phyloP scores from a whole-genome alignment of 2,329 filamentous ascomycete species.

The Ophiocordyceps camponoti-saundersi region DNA sequence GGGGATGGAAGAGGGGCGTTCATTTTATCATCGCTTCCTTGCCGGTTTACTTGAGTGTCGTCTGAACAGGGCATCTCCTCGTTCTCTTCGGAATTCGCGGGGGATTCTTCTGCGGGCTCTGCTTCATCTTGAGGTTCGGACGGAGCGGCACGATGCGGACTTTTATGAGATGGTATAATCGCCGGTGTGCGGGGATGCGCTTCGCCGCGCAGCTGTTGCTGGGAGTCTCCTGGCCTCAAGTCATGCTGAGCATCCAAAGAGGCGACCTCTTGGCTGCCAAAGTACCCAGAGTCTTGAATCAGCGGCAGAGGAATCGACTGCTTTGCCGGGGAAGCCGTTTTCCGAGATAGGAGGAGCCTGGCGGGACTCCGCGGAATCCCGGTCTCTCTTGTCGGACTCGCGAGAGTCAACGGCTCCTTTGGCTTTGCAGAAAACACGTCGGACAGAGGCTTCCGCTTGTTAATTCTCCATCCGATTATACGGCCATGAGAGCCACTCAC shows the following conservation, averaged over 20 bases:
- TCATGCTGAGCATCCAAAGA: conserved; percentile 1
- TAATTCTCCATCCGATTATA: conserved; percentile 5
- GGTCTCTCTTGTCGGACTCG: conserved; percentile 27
- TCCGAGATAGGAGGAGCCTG: conserved; percentile 15
- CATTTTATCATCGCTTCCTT: background rate
- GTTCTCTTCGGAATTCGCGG: conserved; percentile 4
- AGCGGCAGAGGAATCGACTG: conserved; percentile 7
- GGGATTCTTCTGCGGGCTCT: conserved; percentile 13
- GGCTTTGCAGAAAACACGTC: conserved; percentile 40
- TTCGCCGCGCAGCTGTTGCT: conserved; percentile 6
- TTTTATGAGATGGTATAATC: conserved; percentile 6
- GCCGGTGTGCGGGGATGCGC: conserved; percentile 4
- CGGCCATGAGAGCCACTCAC: conserved; percentile 28
- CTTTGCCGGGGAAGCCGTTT: conserved; percentile 13
- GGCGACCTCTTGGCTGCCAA: conserved; percentile 41
- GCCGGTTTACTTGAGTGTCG: background rate
- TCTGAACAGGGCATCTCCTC: background rate
- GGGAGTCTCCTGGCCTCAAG: conserved; percentile 3
- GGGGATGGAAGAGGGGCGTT: background rate
- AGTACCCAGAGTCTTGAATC: conserved; percentile 49
- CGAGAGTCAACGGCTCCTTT: conserved; percentile 35
- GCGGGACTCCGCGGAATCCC: conserved; percentile 16
- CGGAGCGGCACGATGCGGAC: conserved; percentile 10
- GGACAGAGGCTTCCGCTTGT: conserved; percentile 35
- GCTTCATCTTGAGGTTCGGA: conserved; percentile 19